Evolutionary conservation across 2,329 filamentous ascomycete species (phyloP).

Genomic region (Penicillium occitanis): DNA sequence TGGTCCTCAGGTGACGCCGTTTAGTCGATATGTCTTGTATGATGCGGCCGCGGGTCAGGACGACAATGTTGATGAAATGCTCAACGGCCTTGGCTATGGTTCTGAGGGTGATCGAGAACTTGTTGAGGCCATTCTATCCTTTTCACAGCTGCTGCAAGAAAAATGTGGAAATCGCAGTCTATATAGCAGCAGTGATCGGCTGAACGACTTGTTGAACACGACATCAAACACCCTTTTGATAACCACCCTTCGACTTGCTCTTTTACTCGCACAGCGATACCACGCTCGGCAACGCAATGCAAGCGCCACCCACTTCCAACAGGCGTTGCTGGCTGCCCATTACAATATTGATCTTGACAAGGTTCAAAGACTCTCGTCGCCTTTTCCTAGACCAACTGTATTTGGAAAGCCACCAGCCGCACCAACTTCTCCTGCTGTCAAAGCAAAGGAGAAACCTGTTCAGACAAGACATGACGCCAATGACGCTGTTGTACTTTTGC

Average conservation of each 20-base stretch:
- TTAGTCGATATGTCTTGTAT: conserved; percentile 50
- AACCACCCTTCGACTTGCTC: conserved; percentile 73
- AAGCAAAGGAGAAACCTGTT: conserved; percentile 71
- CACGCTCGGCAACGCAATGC: conserved; percentile 75
- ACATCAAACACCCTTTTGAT: conserved; percentile 78
- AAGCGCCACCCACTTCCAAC: conserved; percentile 66
- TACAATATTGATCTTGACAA: conserved; percentile 73
- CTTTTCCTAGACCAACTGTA: conserved; percentile 73
- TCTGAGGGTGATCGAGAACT: conserved; percentile 77
- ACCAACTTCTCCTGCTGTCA: conserved; percentile 54
- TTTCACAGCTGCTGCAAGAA: conserved; percentile 83
- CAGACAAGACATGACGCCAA: conserved; percentile 68
- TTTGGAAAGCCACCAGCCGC: conserved; percentile 53
- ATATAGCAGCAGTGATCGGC: conserved; percentile 86
- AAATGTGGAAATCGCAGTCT: conserved; percentile 96
- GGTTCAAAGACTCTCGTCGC: conserved; percentile 77
- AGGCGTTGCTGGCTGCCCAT: conserved; percentile 76
- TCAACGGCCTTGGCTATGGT: conserved; percentile 63
- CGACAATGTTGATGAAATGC: conserved; percentile 23
- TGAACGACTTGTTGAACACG: conserved; percentile 86
- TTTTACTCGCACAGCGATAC: conserved; percentile 88
- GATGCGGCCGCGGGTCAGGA: conserved; percentile 57
- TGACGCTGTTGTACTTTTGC: conserved; percentile 74
- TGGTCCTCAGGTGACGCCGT: conserved; percentile 77
- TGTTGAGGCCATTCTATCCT: conserved; percentile 75